Evolutionary conservation across 495 filamentous ascomycete genomes (phyloP).

Genomic region (Pyronema domesticum): DNA sequence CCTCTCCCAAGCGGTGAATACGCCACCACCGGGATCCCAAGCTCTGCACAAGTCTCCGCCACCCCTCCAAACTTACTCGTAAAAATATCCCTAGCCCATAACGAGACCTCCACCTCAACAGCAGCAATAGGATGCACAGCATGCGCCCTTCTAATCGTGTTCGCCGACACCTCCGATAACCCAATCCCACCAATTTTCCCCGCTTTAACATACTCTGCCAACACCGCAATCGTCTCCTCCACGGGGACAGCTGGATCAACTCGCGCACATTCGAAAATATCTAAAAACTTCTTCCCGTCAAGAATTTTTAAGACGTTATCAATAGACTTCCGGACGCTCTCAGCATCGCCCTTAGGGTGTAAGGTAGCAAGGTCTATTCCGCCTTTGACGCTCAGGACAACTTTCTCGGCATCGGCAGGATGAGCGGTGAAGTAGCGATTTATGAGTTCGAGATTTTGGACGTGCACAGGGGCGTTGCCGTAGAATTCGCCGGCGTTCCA

Average conservation of each 20-base stretch:
- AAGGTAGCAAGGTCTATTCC: conserved; percentile 27
- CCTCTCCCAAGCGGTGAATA: conserved; percentile 34
- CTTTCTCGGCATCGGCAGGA: conserved; percentile 48
- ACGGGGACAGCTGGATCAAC: conserved; percentile 8
- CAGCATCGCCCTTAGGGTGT: conserved; percentile 41
- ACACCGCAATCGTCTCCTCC: conserved; percentile 31
- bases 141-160: conserved; percentile 53
- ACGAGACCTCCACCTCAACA: conserved; percentile 62
- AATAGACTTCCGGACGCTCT: conserved; percentile 44
- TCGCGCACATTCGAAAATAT: conserved; percentile 58
- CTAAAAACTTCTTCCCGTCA: conserved; percentile 59
- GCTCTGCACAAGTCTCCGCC: conserved; percentile 22
- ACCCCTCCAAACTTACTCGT: not conserved
- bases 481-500: conserved; percentile 78
- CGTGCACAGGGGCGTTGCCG: conserved; percentile 37
- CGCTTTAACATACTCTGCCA: conserved; percentile 48
- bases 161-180: conserved; percentile 52
- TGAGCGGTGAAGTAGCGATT: conserved; percentile 48
- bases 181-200: conserved; percentile 64
- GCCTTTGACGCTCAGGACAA: conserved; percentile 50
- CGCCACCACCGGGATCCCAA: conserved; percentile 31
- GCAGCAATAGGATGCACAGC: conserved; percentile 50
- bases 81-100: conserved; percentile 47
- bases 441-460: conserved; percentile 49
- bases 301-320: conserved; percentile 46